Evolutionary conservation across 2,329 filamentous ascomycete genomes (phyloP).

Genomic region (Pseudogymnoascus sp.): DNA sequence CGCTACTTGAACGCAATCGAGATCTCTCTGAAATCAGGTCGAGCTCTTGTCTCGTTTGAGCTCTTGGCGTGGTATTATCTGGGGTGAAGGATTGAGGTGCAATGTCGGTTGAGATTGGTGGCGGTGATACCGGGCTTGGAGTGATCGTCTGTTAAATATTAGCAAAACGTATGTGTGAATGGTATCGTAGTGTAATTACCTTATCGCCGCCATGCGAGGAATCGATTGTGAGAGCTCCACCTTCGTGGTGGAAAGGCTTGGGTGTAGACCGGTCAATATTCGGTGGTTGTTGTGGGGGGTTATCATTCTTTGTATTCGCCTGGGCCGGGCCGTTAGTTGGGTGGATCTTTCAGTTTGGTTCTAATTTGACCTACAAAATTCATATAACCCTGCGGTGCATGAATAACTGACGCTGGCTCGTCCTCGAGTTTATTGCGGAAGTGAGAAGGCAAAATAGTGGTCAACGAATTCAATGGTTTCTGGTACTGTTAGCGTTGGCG

Average conservation of each 20-base stretch:
- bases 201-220: constrained; percentile 18
- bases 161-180: neutral
- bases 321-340: constrained; percentile 9
- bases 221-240: constrained; percentile 3
- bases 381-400: constrained; percentile 75
- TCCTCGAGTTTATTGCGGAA: constrained; percentile 56
- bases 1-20: constrained; percentile 54
- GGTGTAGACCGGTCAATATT: constrained; percentile 9
- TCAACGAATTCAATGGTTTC: constrained; percentile 24
- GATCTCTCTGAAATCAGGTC: constrained; percentile 44
- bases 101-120: constrained; percentile 69
- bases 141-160: constrained; percentile 19
- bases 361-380: constrained; percentile 54
- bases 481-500: neutral
- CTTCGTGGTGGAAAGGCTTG: constrained; percentile 4
- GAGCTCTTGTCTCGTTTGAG: constrained; percentile 73
- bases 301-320: constrained; percentile 16
- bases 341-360: neutral
- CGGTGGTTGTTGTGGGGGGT: constrained; percentile 14
- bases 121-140: constrained; percentile 37
- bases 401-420: constrained; percentile 82
- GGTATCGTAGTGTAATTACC: constrained; percentile 15
- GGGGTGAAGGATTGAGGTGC: constrained; percentile 55
- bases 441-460: constrained; percentile 48
- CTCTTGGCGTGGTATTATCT: constrained; percentile 67